Percentiles rank a stretch among this genome's conserved stretches.
Evolutionary conservation across 495 filamentous ascomycete species (phyloP).

Genomic region (Pyronema domesticum): DNA sequence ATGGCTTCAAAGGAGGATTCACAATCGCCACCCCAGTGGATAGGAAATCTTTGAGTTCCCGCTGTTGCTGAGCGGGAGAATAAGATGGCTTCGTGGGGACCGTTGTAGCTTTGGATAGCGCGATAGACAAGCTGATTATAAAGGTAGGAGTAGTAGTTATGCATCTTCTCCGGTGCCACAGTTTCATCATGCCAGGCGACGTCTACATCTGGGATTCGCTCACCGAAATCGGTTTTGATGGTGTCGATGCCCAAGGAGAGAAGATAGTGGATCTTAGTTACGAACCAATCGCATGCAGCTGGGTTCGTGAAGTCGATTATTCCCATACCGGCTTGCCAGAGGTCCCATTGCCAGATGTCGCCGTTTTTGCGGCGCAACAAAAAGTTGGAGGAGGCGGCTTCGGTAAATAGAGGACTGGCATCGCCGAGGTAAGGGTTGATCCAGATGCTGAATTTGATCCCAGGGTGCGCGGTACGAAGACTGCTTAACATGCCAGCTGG

Average conservation of each 20-base stretch:
- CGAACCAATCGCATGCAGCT: constrained; percentile 43
- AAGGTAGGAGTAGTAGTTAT: constrained; percentile 55
- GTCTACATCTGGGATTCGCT: constrained; percentile 46
- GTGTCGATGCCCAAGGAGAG: constrained; percentile 49
- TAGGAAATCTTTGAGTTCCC: constrained; percentile 48
- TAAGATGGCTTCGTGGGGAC: constrained; percentile 40
- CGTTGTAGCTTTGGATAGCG: constrained; percentile 41
- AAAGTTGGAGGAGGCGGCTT: constrained; percentile 48
- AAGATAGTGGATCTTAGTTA: constrained; percentile 36
- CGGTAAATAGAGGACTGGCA: constrained; percentile 44
- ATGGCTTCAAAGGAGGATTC: constrained; percentile 56
- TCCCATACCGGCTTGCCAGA: constrained; percentile 61
- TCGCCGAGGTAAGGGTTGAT: constrained; percentile 56
- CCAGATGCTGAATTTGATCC: constrained; percentile 51
- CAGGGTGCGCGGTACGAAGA: constrained; percentile 37
- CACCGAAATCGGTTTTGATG: constrained; percentile 60
- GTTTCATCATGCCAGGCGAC: constrained; percentile 40
- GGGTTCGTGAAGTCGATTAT: constrained; percentile 60
- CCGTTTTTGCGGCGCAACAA: constrained; percentile 51
- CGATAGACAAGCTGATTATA: constrained; percentile 56
- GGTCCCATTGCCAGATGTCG: constrained; percentile 55
- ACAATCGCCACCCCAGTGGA: constrained; percentile 52
- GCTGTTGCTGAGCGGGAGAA: constrained; percentile 51
- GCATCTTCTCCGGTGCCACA: constrained; percentile 44
- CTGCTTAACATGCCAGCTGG: constrained; percentile 43